Percentiles rank a stretch among this genome's conserved stretches.
Conservation (phyloP, 352 stramenopile species). For the Pythium chondricola region DNA sequence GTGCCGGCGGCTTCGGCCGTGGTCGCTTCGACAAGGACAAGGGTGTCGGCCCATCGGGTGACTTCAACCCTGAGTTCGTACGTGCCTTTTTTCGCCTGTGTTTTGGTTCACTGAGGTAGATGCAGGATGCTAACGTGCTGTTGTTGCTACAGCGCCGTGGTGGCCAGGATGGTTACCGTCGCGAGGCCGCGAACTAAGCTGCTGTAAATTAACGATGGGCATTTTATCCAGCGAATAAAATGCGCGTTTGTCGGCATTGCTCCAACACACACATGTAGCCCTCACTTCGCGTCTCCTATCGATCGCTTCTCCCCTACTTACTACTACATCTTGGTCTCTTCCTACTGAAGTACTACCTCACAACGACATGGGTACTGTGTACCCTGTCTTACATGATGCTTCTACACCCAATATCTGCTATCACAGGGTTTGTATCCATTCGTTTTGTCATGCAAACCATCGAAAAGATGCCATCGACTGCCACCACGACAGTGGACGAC, state of each 20-base stretch:
- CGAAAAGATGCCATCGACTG: too few relatives aligned
- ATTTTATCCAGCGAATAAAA: slow-evolving; percentile 74
- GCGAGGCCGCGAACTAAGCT: slow-evolving; percentile 81
- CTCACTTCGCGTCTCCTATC: too few relatives aligned
- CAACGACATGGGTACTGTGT: too few relatives aligned
- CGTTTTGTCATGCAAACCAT: too few relatives aligned
- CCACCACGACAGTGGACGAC: neutral
- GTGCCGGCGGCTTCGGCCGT: slow-evolving; percentile 71
- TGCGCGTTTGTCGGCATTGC: slow-evolving; percentile 54
- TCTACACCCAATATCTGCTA: too few relatives aligned
- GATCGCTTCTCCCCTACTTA: neutral
- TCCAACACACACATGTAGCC: slow-evolving; percentile 13
- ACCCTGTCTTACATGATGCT: too few relatives aligned
- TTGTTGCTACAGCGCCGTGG: slow-evolving; percentile 36
- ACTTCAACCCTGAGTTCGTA: slow-evolving; percentile 89
- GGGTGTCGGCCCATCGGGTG: slow-evolving; percentile 78
- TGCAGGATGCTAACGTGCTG: neutral
- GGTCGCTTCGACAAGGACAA: slow-evolving; percentile 88
- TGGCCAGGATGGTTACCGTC: slow-evolving; percentile 84
- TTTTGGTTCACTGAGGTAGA: neutral
- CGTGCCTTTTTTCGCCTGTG: slow-evolving; percentile 12
- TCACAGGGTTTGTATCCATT: too few relatives aligned
- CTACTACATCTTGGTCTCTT: neutral
- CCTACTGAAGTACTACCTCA: too few relatives aligned
- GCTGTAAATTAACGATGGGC: slow-evolving; percentile 38